A percentile compares a stretch with the other conserved stretches of the same genome.
Evolutionary conservation across 1,139 yeast species (phyloP).

Genomic region (Debaryomyces fabryi): DNA sequence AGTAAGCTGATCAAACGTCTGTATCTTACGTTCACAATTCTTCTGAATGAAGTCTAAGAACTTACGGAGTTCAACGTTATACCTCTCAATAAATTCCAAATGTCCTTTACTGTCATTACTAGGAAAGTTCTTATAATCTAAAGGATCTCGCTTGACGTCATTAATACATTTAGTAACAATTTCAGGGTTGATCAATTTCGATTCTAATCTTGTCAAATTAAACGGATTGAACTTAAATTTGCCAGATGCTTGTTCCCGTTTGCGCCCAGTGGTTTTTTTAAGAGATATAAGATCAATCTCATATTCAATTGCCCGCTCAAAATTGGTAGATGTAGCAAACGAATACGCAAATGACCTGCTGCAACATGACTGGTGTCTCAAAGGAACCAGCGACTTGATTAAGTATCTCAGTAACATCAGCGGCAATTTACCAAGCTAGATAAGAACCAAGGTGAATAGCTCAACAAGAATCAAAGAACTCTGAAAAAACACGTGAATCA

Average conservation of each 20-base stretch:
- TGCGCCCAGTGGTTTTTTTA: slow-evolving; percentile 25
- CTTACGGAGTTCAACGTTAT: slow-evolving; percentile 23
- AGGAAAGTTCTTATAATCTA: slow-evolving; percentile 11
- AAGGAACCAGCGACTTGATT: not conserved
- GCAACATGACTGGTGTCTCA: not conserved
- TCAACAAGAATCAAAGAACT: not conserved
- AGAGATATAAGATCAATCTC: slow-evolving; percentile 42
- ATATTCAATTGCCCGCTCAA: slow-evolving; percentile 26
- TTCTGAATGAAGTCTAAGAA: slow-evolving; percentile 26
- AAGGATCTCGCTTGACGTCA: slow-evolving; percentile 12
- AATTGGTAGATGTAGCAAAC: slow-evolving; percentile 16
- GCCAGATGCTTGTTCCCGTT: not conserved
- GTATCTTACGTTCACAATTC: slow-evolving; percentile 27
- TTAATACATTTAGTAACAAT: slow-evolving; percentile 8
- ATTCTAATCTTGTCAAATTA: slow-evolving; percentile 3
- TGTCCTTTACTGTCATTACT: slow-evolving; percentile 13
- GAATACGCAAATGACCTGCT: not conserved
- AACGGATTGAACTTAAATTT: slow-evolving; percentile 3
- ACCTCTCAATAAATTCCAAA: slow-evolving; percentile 24
- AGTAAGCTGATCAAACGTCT: slow-evolving; percentile 29
- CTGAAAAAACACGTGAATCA: not conserved
- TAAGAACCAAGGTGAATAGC: not conserved
- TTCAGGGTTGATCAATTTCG: slow-evolving; percentile 3
- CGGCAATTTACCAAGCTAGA: slow-evolving; percentile 1
- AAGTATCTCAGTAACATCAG: slow-evolving; percentile 7